Conservation (phyloP, 257 asterid genomes). For the Solanum pimpinellifolium region DNA sequence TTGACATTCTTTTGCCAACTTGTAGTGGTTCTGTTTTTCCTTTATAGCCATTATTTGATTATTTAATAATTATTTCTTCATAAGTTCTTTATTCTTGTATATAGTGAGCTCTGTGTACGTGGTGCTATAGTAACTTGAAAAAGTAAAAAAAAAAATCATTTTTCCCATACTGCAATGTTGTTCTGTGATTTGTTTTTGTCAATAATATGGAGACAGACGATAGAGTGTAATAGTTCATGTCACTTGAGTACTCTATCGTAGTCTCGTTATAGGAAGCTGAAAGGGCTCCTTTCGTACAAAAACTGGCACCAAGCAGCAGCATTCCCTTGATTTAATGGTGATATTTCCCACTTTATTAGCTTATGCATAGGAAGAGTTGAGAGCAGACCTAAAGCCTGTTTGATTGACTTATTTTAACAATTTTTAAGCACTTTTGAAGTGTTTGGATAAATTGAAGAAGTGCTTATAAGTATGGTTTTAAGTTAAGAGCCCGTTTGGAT, state of each 20-base stretch:
- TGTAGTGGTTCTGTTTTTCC: constrained; percentile 19
- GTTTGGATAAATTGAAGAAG: neutral
- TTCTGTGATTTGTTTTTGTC: neutral
- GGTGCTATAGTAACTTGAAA: neutral
- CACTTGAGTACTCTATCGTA: neutral
- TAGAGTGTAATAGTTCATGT: neutral
- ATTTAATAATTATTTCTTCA: constrained; percentile 31
- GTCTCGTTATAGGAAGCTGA: neutral
- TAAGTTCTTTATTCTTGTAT: constrained; percentile 1
- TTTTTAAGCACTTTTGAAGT: neutral
- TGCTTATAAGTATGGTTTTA: neutral
- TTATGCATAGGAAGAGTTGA: neutral
- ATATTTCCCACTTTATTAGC: neutral
- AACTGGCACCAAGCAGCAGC: neutral
- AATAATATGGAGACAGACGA: neutral
- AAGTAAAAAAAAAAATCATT: neutral
- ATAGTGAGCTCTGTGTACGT: neutral
- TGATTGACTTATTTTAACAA: too few relatives aligned
- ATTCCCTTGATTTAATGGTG: neutral
- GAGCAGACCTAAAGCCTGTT: neutral
- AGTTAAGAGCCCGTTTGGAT: too few relatives aligned
- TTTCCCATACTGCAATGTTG: neutral
- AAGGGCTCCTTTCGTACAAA: neutral
- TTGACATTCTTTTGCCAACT: constrained; percentile 14
- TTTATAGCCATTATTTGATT: constrained; percentile 22